Base-by-base conservation (phyloP, 345 rosid species). In the Citrus australasica region DNA sequence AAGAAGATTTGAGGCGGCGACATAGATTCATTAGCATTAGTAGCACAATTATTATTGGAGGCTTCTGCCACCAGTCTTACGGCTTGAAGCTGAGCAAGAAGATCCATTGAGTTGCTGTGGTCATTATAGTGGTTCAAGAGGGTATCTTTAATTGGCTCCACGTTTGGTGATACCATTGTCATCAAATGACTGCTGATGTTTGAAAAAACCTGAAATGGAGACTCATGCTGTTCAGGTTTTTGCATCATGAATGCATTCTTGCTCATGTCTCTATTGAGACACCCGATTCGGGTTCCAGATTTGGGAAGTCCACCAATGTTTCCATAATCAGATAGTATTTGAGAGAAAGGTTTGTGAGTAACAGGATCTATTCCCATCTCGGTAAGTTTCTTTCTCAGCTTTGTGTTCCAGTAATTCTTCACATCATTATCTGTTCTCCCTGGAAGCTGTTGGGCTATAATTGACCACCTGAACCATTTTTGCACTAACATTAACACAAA, bases 341-440 rank as follows among this genome's bases (percentile, higher is more conserved):
- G 97, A 76, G 99, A 94, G 81, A 94, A 92, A 2, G 99, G 97
- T 62, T 89, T 90, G 66, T 96, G 99, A 42, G 98, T 94, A 71
- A 92, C 91, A 38, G 92, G 99, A 81, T 96, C 99, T 56, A 96
- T 96, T 30, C 99, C 99, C 95, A 90, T 92, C 61, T 90, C 94
- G n/a, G 86, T 73, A 37, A 96, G 94, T 88, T 90, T 96, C 87
- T 94, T 94, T 84, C 87, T 89, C 33, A 94, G 92, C 87, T 86
- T 94, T 4, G 97, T 87, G 86, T 96, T 96, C 98, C 99, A 92
- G 85, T 90, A 87, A 79, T 92, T 96, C 69, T 96, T 96, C 76
- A 96, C 97, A 79, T 96, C 98, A 63, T 94, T 93, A 81, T 94
- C 98, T 40, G 97, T 94, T 85, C 97, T 89, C 24, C 98, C 99